A percentile compares a stretch with the other conserved stretches of the same genome.
Conservation (phyloP, 139 green algal species). For the Chlorella sp. region DNA sequence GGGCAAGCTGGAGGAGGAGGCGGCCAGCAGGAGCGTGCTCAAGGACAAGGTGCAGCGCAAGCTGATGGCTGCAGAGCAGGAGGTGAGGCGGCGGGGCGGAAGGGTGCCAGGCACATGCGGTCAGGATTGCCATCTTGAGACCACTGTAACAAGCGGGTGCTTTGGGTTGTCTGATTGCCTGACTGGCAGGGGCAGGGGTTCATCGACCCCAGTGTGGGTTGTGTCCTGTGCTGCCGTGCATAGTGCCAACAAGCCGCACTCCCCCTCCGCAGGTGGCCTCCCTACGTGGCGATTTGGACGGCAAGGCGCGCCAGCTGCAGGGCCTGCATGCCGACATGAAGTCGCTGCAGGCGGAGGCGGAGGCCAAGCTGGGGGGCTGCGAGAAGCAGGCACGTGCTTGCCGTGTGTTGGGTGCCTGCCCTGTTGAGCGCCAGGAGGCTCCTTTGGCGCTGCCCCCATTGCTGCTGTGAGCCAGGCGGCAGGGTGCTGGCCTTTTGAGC, state of each 20-base stretch:
- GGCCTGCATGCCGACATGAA: constrained; percentile 15
- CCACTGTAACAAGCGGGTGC: background rate
- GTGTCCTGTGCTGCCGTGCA: too few relatives aligned
- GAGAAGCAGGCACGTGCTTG: constrained; percentile 3
- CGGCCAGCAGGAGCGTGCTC: background rate
- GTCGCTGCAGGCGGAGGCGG: constrained; percentile 22
- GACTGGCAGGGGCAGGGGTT: too few relatives aligned
- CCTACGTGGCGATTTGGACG: constrained; percentile 22
- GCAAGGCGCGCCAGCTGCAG: constrained; percentile 28
- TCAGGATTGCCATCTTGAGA: background rate
- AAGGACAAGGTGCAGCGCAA: constrained; percentile 32
- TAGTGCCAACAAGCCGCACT: background rate
- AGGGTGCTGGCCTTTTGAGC: background rate
- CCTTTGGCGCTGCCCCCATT: background rate
- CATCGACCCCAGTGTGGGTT: too few relatives aligned
- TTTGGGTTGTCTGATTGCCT: too few relatives aligned
- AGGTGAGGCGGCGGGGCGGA: background rate
- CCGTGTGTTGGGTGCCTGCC: background rate
- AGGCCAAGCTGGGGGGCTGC: constrained; percentile 13
- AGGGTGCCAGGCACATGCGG: too few relatives aligned
- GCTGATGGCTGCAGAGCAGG: constrained; percentile 20
- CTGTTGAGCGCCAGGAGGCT: background rate
- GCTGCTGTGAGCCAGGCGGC: background rate
- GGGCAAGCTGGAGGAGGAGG: constrained; percentile 28
- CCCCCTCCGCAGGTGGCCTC: background rate